Conservation (phyloP, 2,329 filamentous ascomycete species). For the Hymenoscyphus infarciens region DNA sequence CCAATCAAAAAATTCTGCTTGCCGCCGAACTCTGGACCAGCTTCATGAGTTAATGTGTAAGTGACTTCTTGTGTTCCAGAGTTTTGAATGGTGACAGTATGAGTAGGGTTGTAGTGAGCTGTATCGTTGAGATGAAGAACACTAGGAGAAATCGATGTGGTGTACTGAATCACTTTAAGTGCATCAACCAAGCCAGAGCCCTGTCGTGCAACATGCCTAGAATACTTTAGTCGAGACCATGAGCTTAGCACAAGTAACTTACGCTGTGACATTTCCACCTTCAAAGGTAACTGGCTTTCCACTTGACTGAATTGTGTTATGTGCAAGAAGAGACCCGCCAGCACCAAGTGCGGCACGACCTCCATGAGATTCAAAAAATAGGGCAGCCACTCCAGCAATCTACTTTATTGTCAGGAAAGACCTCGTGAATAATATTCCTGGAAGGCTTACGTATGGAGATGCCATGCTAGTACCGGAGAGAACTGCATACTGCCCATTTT, state of each 20-base stretch:
- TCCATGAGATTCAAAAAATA: conserved; percentile 1
- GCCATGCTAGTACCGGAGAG: conserved; percentile 6
- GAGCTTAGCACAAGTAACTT: not conserved
- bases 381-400: conserved; percentile 5
- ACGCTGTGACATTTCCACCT: not conserved
- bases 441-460: conserved; percentile 7
- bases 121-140: conserved; percentile 6
- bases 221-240: not conserved
- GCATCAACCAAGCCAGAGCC: conserved; percentile 8
- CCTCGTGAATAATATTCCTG: not conserved
- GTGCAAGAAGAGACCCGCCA: conserved; percentile 1
- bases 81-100: conserved; percentile 6
- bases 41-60: conserved; percentile 3
- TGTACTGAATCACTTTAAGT: conserved; percentile 4
- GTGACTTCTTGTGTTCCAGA: conserved; percentile 2
- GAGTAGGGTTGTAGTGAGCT: conserved; percentile 3
- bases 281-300: conserved; percentile 1
- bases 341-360: not conserved
- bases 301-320: conserved; percentile 1
- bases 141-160: not conserved
- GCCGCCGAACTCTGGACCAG: not conserved
- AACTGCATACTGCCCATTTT: not conserved
- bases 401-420: not conserved
- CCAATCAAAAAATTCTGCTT: not conserved
- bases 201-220: not conserved